These are phyloP conservation scores for Gamarada debralockiae DNA, from an alignment of 495 filamentous ascomycete species.

Conservation along the genomic window DNA sequence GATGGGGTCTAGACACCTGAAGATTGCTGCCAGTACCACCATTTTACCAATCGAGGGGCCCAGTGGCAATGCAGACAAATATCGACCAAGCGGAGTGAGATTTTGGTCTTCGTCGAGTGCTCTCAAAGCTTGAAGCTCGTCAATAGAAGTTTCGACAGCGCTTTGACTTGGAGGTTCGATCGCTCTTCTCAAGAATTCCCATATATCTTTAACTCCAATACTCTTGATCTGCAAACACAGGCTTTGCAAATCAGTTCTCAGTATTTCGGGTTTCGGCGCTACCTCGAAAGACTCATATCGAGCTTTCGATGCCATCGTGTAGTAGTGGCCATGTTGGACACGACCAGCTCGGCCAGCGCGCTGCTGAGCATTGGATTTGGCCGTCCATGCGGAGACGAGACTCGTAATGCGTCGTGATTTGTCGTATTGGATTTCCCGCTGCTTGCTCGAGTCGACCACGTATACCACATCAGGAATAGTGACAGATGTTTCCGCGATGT, in stretches of 20 bases:
- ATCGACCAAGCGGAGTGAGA: conserved; percentile 47
- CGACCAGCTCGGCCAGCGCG: conserved; percentile 86
- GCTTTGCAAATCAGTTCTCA: conserved; percentile 81
- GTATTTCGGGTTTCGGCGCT: conserved; percentile 76
- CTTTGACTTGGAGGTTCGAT: conserved; percentile 47
- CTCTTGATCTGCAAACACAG: conserved; percentile 92
- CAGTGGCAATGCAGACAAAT: conserved; percentile 44
- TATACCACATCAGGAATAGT: conserved; percentile 88
- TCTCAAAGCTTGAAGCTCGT: conserved; percentile 39
- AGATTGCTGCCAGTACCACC: conserved; percentile 55
- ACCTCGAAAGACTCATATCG: conserved; percentile 70
- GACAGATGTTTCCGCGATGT: conserved; percentile 95
- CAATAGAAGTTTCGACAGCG: conserved; percentile 41
- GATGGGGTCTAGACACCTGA: conserved; percentile 58
- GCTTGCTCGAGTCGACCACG: conserved; percentile 89
- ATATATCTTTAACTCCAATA: conserved; percentile 54
- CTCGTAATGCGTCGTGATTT: conserved; percentile 77
- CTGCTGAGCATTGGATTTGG: conserved; percentile 87
- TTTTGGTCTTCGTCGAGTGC: conserved; percentile 47
- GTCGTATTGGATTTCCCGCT: conserved; percentile 85
- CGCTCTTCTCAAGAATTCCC: conserved; percentile 43
- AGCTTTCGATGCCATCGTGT: conserved; percentile 78
- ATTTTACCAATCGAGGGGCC: conserved; percentile 52
- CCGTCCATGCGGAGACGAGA: conserved; percentile 81
- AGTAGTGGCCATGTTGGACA: conserved; percentile 85